phyloP scores from a whole-genome alignment of 202 grass and related monocot species.

The Zoysia matrella region DNA sequence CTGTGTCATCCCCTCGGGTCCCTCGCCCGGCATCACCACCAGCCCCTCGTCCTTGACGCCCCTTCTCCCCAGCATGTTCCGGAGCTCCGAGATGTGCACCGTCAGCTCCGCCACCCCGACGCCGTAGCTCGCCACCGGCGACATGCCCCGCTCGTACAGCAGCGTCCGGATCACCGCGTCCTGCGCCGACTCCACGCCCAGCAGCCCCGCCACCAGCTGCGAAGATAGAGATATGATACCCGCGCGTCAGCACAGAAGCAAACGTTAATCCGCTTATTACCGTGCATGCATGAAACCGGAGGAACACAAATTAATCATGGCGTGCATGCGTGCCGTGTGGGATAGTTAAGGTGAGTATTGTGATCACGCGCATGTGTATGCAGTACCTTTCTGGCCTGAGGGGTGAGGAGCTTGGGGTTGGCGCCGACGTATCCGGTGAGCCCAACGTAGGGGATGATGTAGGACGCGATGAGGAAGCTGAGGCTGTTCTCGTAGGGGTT shows the following conservation, averaged over 20 bases:
- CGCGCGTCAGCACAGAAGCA: too few relatives aligned
- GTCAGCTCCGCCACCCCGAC: constrained; percentile 81
- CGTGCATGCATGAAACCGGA: too few relatives aligned
- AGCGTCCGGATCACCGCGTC: constrained; percentile 80
- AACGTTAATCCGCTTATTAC: too few relatives aligned
- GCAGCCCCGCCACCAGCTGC: constrained; percentile 77
- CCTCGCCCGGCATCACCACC: constrained; percentile 47
- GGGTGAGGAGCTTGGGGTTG: constrained; percentile 77
- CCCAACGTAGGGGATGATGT: constrained; percentile 91
- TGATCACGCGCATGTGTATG: constrained; percentile 23
- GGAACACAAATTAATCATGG: neutral
- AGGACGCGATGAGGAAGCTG: constrained; percentile 87
- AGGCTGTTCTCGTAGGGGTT: constrained; percentile 81
- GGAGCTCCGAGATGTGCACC: constrained; percentile 61
- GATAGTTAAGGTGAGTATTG: constrained; percentile 4
- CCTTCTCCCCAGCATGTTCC: constrained; percentile 59
- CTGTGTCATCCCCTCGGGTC: constrained; percentile 59
- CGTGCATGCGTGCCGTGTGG: constrained; percentile 11
- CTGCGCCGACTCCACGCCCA: constrained; percentile 87
- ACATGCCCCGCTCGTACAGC: constrained; percentile 67
- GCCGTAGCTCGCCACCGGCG: constrained; percentile 50
- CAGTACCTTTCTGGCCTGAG: constrained; percentile 67
- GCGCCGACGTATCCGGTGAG: constrained; percentile 91
- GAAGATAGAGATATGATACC: too few relatives aligned
- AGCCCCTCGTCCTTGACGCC: constrained; percentile 85